These are phyloP conservation scores for Cutaneotrichosporon sp. DNA, from an alignment of 1,284 basidiomycete genomes.

Conservation along the genomic window DNA sequence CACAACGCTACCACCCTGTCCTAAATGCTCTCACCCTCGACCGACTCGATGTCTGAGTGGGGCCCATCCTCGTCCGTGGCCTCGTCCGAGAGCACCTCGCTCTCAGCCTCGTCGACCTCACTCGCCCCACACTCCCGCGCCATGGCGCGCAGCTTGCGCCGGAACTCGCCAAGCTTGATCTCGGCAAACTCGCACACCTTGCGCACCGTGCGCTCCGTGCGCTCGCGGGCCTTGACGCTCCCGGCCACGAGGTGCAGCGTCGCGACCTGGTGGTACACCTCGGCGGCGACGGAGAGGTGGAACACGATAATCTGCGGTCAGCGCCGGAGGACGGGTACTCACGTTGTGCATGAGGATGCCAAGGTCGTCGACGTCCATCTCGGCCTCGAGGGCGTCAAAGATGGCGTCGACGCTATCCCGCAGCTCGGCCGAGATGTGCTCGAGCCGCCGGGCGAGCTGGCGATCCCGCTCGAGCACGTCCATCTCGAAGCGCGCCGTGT, in stretches of 20 bases:
- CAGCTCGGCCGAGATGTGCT: slow-evolving; percentile 5
- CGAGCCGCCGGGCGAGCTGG: background rate
- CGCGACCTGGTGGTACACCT: slow-evolving; percentile 6
- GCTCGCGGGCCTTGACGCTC: background rate
- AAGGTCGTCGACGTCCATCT: background rate
- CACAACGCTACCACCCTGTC: background rate
- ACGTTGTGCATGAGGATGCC: slow-evolving; percentile 6
- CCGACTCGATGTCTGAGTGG: background rate
- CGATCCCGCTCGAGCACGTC: slow-evolving; percentile 6
- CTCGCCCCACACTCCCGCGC: background rate
- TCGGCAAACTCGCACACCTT: slow-evolving; percentile 8
- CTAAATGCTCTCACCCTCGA: background rate
- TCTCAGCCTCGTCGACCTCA: background rate
- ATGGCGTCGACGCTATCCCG: slow-evolving; percentile 5
- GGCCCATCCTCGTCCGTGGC: slow-evolving; percentile 2
- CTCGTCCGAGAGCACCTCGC: background rate
- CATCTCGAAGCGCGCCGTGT: slow-evolving; percentile 2
- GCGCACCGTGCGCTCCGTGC: slow-evolving; percentile 1
- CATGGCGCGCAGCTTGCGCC: background rate
- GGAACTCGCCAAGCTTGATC: slow-evolving; percentile 6
- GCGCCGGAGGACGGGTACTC: background rate
- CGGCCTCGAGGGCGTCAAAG: slow-evolving; percentile 4
- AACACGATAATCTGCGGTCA: slow-evolving; percentile 5
- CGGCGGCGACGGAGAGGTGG: slow-evolving; percentile 4
- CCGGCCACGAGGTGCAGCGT: slow-evolving; percentile 4